These are phyloP conservation scores for Debaryomyces castellii DNA, from an alignment of 805 yeast genomes.

Conservation along the genomic window DNA sequence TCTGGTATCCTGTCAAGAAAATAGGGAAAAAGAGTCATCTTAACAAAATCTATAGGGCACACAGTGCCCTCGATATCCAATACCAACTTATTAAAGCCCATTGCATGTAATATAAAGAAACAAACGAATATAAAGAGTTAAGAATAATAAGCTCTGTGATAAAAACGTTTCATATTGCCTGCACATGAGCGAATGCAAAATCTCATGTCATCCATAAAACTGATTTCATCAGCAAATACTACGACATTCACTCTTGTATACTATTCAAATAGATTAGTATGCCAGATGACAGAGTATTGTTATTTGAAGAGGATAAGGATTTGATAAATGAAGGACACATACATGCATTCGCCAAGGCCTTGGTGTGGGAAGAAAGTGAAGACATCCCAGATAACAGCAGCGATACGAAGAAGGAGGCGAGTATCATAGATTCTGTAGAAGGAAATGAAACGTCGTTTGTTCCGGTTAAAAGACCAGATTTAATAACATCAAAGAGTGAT, in stretches of 20 bases:
- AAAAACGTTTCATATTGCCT: not conserved
- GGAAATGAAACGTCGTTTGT: conserved; percentile 1
- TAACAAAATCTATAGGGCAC: conserved; percentile 88
- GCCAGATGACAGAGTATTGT: not conserved
- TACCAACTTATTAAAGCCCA: conserved; percentile 27
- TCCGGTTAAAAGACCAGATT: conserved; percentile 10
- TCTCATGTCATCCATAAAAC: conserved; percentile 1
- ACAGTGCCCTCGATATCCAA: conserved; percentile 92
- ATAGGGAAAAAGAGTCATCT: conserved; percentile 74
- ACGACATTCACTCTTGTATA: not conserved
- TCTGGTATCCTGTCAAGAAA: conserved; percentile 54
- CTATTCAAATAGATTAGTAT: not conserved
- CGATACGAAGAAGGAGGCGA: not conserved
- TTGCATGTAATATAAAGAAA: not conserved
- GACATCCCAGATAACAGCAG: conserved; percentile 12
- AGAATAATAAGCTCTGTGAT: not conserved
- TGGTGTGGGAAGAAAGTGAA: conserved; percentile 34
- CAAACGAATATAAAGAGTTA: not conserved
- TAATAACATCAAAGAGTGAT: conserved; percentile 26
- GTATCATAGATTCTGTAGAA: not conserved
- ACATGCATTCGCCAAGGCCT: conserved; percentile 39
- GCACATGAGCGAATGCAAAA: conserved; percentile 1
- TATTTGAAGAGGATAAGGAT: conserved; percentile 23
- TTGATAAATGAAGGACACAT: conserved; percentile 36
- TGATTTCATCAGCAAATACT: not conserved